phyloP scores from a whole-genome alignment of 2,329 filamentous ascomycete species.

The Colletotrichum phormii region DNA sequence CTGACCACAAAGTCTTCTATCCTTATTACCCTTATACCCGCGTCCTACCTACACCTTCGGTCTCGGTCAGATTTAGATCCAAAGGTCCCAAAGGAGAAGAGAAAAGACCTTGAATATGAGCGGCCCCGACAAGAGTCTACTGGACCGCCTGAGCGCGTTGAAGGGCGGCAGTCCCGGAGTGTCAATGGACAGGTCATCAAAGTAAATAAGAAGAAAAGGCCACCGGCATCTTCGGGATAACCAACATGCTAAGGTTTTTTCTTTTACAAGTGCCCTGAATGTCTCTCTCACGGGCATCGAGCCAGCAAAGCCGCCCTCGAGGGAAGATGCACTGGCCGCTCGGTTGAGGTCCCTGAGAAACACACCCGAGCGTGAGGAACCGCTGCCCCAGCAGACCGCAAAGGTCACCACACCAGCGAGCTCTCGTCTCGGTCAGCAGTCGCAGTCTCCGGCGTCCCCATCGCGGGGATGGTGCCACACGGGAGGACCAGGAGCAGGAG shows the following conservation, averaged over 20 bases:
- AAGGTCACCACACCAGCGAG: neutral
- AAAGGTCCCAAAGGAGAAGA: neutral
- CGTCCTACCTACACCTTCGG: neutral
- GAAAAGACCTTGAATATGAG: constrained; percentile 4
- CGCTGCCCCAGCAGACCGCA: constrained; percentile 28
- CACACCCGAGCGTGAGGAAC: constrained; percentile 43
- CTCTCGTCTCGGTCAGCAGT: constrained; percentile 12
- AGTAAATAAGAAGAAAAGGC: constrained; percentile 48
- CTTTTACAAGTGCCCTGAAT: constrained; percentile 38
- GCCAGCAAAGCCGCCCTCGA: constrained; percentile 54
- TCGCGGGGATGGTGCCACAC: neutral
- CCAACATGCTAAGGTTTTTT: constrained; percentile 17
- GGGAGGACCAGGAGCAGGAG: neutral
- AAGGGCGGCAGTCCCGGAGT: constrained; percentile 48
- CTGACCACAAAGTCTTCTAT: neutral
- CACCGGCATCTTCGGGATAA: constrained; percentile 6
- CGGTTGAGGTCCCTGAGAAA: constrained; percentile 64
- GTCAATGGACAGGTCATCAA: constrained; percentile 46
- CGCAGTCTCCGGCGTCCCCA: constrained; percentile 4
- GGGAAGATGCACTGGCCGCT: constrained; percentile 63
- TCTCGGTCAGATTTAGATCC: neutral
- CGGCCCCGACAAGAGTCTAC: constrained; percentile 56
- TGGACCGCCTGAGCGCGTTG: constrained; percentile 67
- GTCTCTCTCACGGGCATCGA: constrained; percentile 54
- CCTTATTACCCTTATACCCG: neutral